A percentile compares a stretch with the other conserved stretches of the same genome.
Conservation (phyloP, 441 rosid species). For the Metrosideros polymorpha region DNA sequence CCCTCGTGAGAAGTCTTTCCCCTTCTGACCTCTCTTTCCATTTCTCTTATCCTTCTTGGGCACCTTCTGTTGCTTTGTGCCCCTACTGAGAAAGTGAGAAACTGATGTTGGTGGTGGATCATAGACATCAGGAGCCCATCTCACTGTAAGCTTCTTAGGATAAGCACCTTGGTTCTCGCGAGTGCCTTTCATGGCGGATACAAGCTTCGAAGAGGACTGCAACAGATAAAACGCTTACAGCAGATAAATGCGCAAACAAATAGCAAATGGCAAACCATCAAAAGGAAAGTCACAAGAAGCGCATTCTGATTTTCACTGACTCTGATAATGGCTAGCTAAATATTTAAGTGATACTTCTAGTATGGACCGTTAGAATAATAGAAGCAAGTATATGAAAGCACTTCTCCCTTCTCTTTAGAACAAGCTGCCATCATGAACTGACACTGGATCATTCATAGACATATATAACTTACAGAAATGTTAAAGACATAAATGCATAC, state of each 20-base stretch:
- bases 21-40: constrained; percentile 70
- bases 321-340: not conserved
- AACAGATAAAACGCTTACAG: not conserved
- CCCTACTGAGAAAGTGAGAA: constrained; percentile 43
- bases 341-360: not conserved
- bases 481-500: not conserved
- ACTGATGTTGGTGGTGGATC: constrained; percentile 73
- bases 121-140: constrained; percentile 91
- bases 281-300: not conserved
- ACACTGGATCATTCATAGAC: not conserved
- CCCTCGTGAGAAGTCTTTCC: constrained; percentile 33
- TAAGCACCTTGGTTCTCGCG: constrained; percentile 53
- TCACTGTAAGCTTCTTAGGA: constrained; percentile 35
- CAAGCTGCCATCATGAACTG: not conserved
- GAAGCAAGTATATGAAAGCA: not conserved
- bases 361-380: not conserved
- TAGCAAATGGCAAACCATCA: not conserved
- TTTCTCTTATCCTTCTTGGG: constrained; percentile 44
- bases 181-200: constrained; percentile 78
- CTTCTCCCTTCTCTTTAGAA: not conserved
- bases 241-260: not conserved
- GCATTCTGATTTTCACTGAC: not conserved
- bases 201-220: constrained; percentile 27
- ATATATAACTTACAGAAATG: not conserved
- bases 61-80: constrained; percentile 39